Conservation (phyloP, 345 rosid species). For the Gossypium thurberi region DNA sequence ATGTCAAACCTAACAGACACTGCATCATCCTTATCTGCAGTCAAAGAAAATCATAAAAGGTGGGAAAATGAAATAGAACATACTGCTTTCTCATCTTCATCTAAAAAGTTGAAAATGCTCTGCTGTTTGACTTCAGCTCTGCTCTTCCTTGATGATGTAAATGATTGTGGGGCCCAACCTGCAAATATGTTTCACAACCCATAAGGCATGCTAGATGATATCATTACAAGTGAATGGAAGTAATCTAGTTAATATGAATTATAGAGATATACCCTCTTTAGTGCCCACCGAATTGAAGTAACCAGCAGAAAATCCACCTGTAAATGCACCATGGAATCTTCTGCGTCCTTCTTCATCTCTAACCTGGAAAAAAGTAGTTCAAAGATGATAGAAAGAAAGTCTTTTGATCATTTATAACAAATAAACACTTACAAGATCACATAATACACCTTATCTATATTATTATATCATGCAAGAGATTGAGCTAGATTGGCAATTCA, state of each 20-base stretch:
- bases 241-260: background rate
- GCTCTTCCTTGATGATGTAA: slow-evolving; percentile 82
- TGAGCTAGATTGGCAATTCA: background rate
- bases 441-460: background rate
- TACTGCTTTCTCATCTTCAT: slow-evolving; percentile 89
- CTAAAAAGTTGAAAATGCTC: slow-evolving; percentile 71
- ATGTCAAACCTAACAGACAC: background rate
- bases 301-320: slow-evolving; percentile 96
- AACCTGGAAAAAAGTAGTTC: slow-evolving; percentile 43
- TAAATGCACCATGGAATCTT: slow-evolving; percentile 97
- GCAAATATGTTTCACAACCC: slow-evolving; percentile 19
- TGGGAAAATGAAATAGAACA: slow-evolving; percentile 20
- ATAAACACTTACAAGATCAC: background rate
- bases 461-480: background rate
- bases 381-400: background rate
- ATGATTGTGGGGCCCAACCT: slow-evolving; percentile 96
- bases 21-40: background rate
- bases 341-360: slow-evolving; percentile 95
- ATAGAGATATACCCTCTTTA: slow-evolving; percentile 58
- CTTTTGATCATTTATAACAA: background rate
- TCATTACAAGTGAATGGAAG: background rate
- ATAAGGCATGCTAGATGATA: background rate
- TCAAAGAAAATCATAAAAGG: slow-evolving; percentile 1
- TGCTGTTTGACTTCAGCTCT: slow-evolving; percentile 91
- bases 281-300: slow-evolving; percentile 88